phyloP scores from a whole-genome alignment of 2,329 filamentous ascomycete genomes.

The Diplodia scrobiculata region DNA sequence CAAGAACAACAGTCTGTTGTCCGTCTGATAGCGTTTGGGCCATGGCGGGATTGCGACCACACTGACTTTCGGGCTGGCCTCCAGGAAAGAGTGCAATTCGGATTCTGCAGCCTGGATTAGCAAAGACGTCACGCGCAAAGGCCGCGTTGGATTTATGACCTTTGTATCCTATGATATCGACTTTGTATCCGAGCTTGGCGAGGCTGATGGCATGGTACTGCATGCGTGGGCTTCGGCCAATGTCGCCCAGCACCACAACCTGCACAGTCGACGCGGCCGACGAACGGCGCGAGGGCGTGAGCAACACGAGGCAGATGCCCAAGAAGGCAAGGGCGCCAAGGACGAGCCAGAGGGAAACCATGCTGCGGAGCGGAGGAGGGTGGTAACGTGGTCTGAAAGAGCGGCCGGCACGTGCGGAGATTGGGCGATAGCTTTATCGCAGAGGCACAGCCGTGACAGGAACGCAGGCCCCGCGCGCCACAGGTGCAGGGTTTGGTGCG shows the following conservation, averaged over 20 bases:
- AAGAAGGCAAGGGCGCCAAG: slow-evolving; percentile 50
- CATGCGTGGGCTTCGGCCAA: slow-evolving; percentile 95
- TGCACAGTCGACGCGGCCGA: slow-evolving; percentile 59
- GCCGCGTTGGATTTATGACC: slow-evolving; percentile 53
- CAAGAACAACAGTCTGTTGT: slow-evolving; percentile 73
- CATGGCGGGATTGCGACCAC: slow-evolving; percentile 70
- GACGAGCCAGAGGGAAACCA: slow-evolving; percentile 41
- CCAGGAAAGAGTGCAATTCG: slow-evolving; percentile 74
- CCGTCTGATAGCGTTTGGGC: slow-evolving; percentile 66
- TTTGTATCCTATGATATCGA: slow-evolving; percentile 85
- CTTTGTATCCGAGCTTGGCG: slow-evolving; percentile 74
- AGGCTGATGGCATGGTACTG: slow-evolving; percentile 96
- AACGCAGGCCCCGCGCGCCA: slow-evolving; percentile 20
- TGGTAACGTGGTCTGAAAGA: slow-evolving; percentile 20
- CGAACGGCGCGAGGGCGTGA: slow-evolving; percentile 40
- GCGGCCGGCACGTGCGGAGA: slow-evolving; percentile 7
- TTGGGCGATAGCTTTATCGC: too few relatives aligned
- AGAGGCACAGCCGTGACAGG: background rate
- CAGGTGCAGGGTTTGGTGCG: background rate
- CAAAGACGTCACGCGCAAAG: background rate
- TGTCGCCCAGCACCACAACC: slow-evolving; percentile 89
- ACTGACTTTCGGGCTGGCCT: slow-evolving; percentile 67
- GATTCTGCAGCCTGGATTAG: slow-evolving; percentile 62
- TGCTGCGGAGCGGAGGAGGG: slow-evolving; percentile 4
- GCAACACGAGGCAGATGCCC: slow-evolving; percentile 53